phyloP scores from a whole-genome alignment of 306 rosid species.

The Phaseolus lunatus region DNA sequence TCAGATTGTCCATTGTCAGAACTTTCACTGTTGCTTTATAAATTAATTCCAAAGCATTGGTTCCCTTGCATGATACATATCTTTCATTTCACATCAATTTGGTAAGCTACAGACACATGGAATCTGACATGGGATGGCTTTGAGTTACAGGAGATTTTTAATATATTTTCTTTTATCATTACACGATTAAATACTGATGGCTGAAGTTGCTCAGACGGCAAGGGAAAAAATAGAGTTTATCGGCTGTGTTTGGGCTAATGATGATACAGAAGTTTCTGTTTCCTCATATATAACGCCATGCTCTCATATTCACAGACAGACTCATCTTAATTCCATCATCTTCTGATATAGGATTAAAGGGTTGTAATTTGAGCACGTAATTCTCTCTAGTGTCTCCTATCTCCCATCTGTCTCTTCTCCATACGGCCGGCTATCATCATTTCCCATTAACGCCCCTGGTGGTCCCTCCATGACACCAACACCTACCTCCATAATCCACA shows the following conservation, averaged over 20 bases:
- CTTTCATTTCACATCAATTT: conserved; percentile 58
- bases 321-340: conserved; percentile 55
- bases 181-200: conserved; percentile 53
- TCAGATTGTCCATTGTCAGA: conserved; percentile 39
- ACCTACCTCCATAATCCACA: conserved; percentile 51
- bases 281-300: conserved; percentile 52
- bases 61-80: conserved; percentile 57
- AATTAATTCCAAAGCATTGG: conserved; percentile 46
- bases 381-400: conserved; percentile 70
- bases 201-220: conserved; percentile 37
- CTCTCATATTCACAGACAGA: conserved; percentile 61
- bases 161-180: conserved; percentile 22
- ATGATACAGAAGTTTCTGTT: conserved; percentile 45
- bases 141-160: conserved; percentile 52
- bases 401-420: conserved; percentile 86
- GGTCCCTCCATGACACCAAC: conserved; percentile 75
- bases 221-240: conserved; percentile 17
- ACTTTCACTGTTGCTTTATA: conserved; percentile 41
- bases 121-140: conserved; percentile 71
- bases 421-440: conserved; percentile 67
- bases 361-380: conserved; percentile 72
- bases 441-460: conserved; percentile 65
- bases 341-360: conserved; percentile 68
- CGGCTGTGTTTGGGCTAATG: conserved; percentile 32
- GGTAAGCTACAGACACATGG: conserved; percentile 62